phyloP scores from a whole-genome alignment of 331 rosid genomes.

The Dryas integrifolia region DNA sequence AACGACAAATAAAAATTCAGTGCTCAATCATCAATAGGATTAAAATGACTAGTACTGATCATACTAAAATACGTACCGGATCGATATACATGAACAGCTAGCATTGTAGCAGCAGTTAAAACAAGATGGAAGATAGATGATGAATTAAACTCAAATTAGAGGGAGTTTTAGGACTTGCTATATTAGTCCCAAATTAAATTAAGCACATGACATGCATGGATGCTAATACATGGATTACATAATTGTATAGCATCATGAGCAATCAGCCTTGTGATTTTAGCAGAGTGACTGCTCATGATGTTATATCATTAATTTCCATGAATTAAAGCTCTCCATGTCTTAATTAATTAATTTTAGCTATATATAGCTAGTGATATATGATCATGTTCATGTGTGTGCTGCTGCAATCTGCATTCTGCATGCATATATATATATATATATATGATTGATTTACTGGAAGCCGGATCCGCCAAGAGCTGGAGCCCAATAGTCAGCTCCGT shows the following conservation, averaged over 20 bases:
- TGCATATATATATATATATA: background rate
- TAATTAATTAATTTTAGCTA: background rate
- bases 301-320: constrained; percentile 66
- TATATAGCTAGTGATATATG: no score
- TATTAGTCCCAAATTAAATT: constrained; percentile 19
- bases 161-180: constrained; percentile 33
- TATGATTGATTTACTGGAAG: constrained; percentile 46
- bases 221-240: background rate
- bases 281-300: constrained; percentile 99
- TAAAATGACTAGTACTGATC: constrained; percentile 31
- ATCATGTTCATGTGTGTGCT: constrained; percentile 19
- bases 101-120: constrained; percentile 33
- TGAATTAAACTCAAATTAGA: constrained; percentile 27
- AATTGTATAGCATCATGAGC: constrained; percentile 98
- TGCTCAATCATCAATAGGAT: background rate
- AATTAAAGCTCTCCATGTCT: constrained; percentile 2
- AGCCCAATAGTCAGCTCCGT: constrained; percentile 99
- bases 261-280: constrained; percentile 81
- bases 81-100: constrained; percentile 47
- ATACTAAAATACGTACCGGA: constrained; percentile 26
- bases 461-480: constrained; percentile 66
- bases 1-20: background rate
- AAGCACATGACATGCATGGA: constrained; percentile 13
- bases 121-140: constrained; percentile 28
- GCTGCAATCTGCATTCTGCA: background rate